phyloP scores from a whole-genome alignment of 805 yeast genomes.

The Saturnispora ahearnii region DNA sequence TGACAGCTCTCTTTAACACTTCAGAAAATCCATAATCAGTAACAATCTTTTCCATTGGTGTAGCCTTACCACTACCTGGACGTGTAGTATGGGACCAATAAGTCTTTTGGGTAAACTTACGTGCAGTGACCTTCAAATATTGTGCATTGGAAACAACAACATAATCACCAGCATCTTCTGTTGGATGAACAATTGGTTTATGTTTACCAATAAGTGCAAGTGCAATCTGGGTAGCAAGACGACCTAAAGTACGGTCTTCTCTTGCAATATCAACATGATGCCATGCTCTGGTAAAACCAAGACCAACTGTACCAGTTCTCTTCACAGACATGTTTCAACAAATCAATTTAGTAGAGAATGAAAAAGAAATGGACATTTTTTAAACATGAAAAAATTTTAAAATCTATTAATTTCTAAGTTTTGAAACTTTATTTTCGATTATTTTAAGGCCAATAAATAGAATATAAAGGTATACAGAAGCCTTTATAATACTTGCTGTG shows the following conservation, averaged over 20 bases:
- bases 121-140: constrained; percentile 74
- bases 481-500: too few relatives aligned
- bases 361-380: too few relatives aligned
- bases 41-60: constrained; percentile 70
- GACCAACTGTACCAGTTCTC: constrained; percentile 32
- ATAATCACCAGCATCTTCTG: constrained; percentile 89
- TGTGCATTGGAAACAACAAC: constrained; percentile 94
- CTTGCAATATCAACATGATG: constrained; percentile 88
- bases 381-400: neutral
- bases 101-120: constrained; percentile 66
- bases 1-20: constrained; percentile 75
- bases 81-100: constrained; percentile 85
- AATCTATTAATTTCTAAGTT: too few relatives aligned
- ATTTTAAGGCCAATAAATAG: too few relatives aligned
- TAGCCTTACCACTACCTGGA: constrained; percentile 82
- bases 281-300: constrained; percentile 73
- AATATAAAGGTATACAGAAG: too few relatives aligned
- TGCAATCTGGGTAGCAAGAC: constrained; percentile 86
- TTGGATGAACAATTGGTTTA: constrained; percentile 77
- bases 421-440: too few relatives aligned
- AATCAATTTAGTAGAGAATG: neutral
- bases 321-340: constrained; percentile 35
- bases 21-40: constrained; percentile 84
- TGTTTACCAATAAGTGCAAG: constrained; percentile 91
- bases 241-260: constrained; percentile 81